These are phyloP conservation scores for Leccinum boreale DNA, from an alignment of 768 basidiomycete species.

Conservation along the genomic window DNA sequence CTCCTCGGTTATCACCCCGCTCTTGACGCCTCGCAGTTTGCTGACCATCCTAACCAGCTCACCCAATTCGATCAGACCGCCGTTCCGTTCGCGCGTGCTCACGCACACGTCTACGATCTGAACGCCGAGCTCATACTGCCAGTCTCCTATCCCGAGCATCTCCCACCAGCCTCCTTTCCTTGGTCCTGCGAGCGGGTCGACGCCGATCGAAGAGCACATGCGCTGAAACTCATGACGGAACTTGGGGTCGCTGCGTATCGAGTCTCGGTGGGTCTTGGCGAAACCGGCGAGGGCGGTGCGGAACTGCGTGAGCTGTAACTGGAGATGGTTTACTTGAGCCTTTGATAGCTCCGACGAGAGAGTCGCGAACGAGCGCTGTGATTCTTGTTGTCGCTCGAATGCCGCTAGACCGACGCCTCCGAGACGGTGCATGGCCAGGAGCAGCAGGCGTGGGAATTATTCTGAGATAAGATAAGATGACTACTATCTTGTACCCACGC, in stretches of 20 bases:
- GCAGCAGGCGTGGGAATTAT: not conserved
- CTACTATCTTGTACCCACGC: not conserved
- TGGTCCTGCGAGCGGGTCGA: not conserved
- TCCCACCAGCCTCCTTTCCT: not conserved
- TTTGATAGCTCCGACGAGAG: not conserved
- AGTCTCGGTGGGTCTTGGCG: not conserved
- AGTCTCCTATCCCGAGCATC: slow-evolving; percentile 69
- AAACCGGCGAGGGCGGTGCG: not conserved
- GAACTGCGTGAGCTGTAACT: not conserved
- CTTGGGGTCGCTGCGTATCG: not conserved
- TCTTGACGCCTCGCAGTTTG: slow-evolving; percentile 66
- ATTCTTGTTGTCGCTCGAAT: not conserved
- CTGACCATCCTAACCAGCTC: slow-evolving; percentile 80
- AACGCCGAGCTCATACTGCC: slow-evolving; percentile 94
- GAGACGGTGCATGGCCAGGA: not conserved
- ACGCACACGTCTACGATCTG: slow-evolving; percentile 93
- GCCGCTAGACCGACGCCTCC: not conserved
- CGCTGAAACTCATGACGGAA: not conserved
- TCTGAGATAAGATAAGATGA: slow-evolving; percentile 18
- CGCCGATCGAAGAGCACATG: not conserved
- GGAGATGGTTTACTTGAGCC: not conserved
- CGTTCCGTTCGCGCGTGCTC: slow-evolving; percentile 83
- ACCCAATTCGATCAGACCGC: slow-evolving; percentile 85
- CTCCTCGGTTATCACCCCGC: slow-evolving; percentile 75
- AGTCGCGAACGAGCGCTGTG: not conserved